Percentiles rank a stretch among this genome's conserved stretches.
Conservation (phyloP, 164 flowering plant genomes). For the Vitis rupestris region DNA sequence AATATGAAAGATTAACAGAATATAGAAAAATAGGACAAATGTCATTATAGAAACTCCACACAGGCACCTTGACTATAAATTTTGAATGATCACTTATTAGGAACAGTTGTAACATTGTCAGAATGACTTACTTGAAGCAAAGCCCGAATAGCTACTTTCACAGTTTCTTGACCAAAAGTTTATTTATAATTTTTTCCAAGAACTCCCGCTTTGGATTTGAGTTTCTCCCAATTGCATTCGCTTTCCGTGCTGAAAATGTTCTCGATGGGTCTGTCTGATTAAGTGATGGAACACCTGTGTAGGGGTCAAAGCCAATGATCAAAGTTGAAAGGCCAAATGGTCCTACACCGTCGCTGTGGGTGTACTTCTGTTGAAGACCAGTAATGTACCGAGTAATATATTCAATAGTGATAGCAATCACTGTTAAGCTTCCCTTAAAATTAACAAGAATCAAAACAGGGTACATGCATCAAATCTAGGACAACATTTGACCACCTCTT, state of each 20-base stretch:
- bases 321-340: constrained; percentile 97
- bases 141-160: constrained; percentile 90
- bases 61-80: too few relatives aligned
- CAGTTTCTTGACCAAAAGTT: constrained; percentile 92
- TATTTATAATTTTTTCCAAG: constrained; percentile 91
- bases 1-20: too few relatives aligned
- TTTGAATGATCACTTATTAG: too few relatives aligned
- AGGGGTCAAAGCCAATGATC: constrained; percentile 95
- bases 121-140: constrained; percentile 67
- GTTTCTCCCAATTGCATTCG: constrained; percentile 95
- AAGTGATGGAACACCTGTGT: constrained; percentile 76
- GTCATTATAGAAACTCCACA: too few relatives aligned
- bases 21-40: too few relatives aligned
- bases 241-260: constrained; percentile 98
- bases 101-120: too few relatives aligned
- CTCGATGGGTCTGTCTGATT: constrained; percentile 99
- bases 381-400: constrained; percentile 96
- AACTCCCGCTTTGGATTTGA: constrained; percentile 90
- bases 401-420: constrained; percentile 73
- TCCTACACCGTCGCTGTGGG: constrained; percentile 97
- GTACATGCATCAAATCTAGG: too few relatives aligned
- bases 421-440: too few relatives aligned
- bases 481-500: too few relatives aligned
- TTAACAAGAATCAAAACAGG: too few relatives aligned
- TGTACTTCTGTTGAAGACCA: constrained; percentile 96